Base-by-base conservation (phyloP, 2,329 filamentous ascomycete species). In the Claviceps sp. region DNA sequence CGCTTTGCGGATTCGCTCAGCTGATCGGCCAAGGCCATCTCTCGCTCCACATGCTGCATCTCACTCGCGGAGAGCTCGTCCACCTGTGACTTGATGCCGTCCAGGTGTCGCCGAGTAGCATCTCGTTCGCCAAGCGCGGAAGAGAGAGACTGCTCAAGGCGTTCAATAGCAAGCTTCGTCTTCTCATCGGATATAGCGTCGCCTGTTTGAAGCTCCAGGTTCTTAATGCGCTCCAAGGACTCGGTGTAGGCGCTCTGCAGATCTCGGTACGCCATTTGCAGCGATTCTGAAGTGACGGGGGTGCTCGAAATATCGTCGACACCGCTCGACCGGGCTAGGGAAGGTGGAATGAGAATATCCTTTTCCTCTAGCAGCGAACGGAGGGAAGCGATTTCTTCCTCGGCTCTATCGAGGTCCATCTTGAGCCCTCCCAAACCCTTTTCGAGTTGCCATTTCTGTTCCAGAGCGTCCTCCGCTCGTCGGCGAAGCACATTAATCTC, bases 361-460 rank as follows among this genome's bases (percentile, higher is more conserved):
- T 90, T 86, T 65, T 95, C 88, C 54, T 83, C 74, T 20, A 97
- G 76, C 26, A 97, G 73, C 36, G 74, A 78, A 44, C 88, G 82
- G 42, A 98, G 76, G n/a, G 86, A 86, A 42, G 80, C 74, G 34
- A 95, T 95, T 69, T 98, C 93, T 64, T 93, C 86, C 66, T 96
- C 88, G 26, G 93, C 90, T 55, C 90, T 86, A 67, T 97, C 93
- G 43, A 98, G 79, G 63, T 97, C 91, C 86, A 95, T 96, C 71
- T 95, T 95, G 52, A 97, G 71, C 51, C 90, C 88, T 50, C 81
- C 78, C 2, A 97, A 73, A 17, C 88, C 88, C 69, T 94, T 94
- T 68, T 96, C 91, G 55, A 90, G 91, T 64, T 94, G 86, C 84
- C 88, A 97, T 68, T 97, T 97, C 62, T 95, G 87, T 62, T 95